These are phyloP conservation scores for Vitis hybrid DNA, from an alignment of 177 flowering plant species.

Conservation along the genomic window DNA sequence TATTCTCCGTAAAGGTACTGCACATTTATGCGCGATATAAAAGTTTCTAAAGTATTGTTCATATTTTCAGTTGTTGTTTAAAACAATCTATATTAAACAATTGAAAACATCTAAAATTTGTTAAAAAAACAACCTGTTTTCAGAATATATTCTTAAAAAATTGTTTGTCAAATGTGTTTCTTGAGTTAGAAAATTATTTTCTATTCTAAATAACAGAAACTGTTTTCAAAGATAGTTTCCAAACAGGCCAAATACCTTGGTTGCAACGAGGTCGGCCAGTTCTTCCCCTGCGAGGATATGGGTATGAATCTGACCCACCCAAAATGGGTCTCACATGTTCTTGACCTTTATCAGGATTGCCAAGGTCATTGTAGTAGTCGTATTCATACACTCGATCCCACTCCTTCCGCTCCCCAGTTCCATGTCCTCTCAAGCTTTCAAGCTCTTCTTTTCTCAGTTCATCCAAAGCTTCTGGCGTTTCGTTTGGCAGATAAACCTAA, in stretches of 20 bases:
- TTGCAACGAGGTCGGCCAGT: constrained; percentile 45
- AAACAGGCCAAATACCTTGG: constrained; percentile 26
- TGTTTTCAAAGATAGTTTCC: background rate
- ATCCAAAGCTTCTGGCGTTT: constrained; percentile 47
- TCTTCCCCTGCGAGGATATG: constrained; percentile 67
- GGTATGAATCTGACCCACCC: constrained; percentile 48
- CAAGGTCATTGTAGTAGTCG: constrained; percentile 66
- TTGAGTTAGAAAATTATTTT: too few species aligned
- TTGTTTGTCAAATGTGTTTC: too few species aligned
- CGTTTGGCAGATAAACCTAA: constrained; percentile 53
- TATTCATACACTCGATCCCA: constrained; percentile 77
- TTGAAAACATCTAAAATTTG: too few species aligned
- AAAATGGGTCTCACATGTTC: constrained; percentile 40
- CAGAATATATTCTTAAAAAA: too few species aligned
- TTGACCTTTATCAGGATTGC: constrained; percentile 46
- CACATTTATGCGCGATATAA: too few species aligned
- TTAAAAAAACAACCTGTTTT: too few species aligned
- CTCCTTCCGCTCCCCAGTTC: constrained; percentile 55
- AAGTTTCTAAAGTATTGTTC: too few species aligned
- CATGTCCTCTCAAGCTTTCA: constrained; percentile 52
- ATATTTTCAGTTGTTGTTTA: too few species aligned
- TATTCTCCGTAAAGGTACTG: too few species aligned
- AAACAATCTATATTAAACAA: too few species aligned
- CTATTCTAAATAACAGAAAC: background rate
- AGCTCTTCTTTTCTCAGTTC: constrained; percentile 55